Conservation (phyloP, 1,139 yeast species). For the Candida neerlandica region DNA sequence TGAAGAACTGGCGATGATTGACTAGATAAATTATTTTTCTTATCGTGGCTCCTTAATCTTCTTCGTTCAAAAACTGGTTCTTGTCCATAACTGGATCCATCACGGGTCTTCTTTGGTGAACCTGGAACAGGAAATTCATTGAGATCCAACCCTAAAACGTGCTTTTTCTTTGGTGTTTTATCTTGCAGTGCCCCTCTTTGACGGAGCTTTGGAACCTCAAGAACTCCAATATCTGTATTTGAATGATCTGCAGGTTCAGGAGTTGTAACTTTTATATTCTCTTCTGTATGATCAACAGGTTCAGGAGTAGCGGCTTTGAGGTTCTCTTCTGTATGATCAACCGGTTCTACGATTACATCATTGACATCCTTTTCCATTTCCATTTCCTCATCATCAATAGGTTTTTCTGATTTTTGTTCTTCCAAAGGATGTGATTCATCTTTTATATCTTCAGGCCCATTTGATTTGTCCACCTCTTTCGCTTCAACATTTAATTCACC, state of each 20-base stretch:
- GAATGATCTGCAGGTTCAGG: not conserved
- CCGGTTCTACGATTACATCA: not conserved
- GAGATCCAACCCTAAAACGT: conserved; percentile 4
- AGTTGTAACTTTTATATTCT: not conserved
- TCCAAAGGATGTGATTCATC: not conserved
- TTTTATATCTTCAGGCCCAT: not conserved
- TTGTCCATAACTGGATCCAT: not conserved
- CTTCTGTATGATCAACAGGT: not conserved
- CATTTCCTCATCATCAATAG: not conserved
- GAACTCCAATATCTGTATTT: not conserved
- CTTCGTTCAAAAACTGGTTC: not conserved
- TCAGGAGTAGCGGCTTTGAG: not conserved
- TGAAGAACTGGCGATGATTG: conserved; percentile 7
- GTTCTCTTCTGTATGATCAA: not conserved
- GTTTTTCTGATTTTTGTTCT: not conserved
- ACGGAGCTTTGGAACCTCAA: not conserved
- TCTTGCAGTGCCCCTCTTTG: not conserved
- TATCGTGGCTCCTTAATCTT: conserved; percentile 4
- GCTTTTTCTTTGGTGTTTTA: not conserved
- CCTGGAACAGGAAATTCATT: conserved; percentile 1
- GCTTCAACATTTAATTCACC: not conserved
- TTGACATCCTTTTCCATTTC: not conserved
- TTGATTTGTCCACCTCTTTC: not conserved
- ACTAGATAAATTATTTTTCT: not conserved
- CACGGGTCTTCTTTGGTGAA: not conserved